These are phyloP conservation scores for Populus hybrid DNA, from an alignment of 441 rosid species.

Conservation along the genomic window DNA sequence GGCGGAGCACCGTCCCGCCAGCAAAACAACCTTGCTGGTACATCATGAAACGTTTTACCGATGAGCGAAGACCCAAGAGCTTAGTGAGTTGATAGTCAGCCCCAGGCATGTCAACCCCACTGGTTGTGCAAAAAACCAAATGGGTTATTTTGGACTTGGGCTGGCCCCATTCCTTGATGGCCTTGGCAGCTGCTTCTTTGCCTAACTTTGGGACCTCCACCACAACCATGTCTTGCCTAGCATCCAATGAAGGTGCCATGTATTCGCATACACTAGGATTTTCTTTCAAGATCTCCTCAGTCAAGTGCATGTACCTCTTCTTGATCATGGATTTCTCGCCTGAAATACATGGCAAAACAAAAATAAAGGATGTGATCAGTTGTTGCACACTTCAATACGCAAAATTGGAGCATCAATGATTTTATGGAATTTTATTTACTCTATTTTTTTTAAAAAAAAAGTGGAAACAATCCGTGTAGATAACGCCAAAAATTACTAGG, in stretches of 20 bases:
- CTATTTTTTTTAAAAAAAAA: too few relatives aligned
- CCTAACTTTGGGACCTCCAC: constrained; percentile 33
- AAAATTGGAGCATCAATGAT: background rate
- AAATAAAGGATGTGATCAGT: background rate
- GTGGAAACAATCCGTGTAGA: too few relatives aligned
- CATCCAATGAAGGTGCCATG: constrained; percentile 36
- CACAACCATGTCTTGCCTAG: constrained; percentile 35
- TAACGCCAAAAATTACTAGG: too few relatives aligned
- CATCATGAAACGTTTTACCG: constrained; percentile 38
- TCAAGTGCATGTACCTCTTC: constrained; percentile 33
- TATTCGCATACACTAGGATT: constrained; percentile 25
- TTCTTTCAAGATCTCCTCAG: constrained; percentile 32
- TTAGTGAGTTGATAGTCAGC: constrained; percentile 40
- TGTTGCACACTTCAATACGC: background rate
- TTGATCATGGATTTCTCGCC: constrained; percentile 44
- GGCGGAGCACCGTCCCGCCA: constrained; percentile 36
- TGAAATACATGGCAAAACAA: constrained; percentile 9
- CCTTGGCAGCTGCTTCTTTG: constrained; percentile 35
- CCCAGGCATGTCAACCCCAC: constrained; percentile 38
- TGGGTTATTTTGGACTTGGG: constrained; percentile 43
- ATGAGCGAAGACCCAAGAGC: constrained; percentile 34
- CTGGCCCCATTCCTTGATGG: constrained; percentile 43
- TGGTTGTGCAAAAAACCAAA: constrained; percentile 37
- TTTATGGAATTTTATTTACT: too few relatives aligned
- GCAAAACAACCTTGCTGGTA: constrained; percentile 40